These are phyloP conservation scores for Saturnispora diversa DNA, from an alignment of 805 yeast genomes.

Conservation along the genomic window DNA sequence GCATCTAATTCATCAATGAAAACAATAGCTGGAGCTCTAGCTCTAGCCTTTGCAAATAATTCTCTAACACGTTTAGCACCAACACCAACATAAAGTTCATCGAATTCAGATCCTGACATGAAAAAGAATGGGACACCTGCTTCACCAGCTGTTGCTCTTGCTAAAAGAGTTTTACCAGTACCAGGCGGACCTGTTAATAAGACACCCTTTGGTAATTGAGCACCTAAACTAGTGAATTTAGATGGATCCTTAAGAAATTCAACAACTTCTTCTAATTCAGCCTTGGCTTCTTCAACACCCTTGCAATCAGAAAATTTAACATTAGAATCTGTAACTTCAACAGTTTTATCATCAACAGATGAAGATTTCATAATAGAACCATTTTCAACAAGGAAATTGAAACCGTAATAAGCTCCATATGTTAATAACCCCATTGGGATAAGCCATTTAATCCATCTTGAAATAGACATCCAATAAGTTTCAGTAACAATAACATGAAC, in stretches of 20 bases:
- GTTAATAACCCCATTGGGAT: conserved; percentile 72
- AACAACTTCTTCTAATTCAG: conserved; percentile 96
- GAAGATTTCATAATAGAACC: conserved; percentile 71
- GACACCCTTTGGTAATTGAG: conserved; percentile 95
- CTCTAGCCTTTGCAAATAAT: conserved; percentile 84
- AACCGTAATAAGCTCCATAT: conserved; percentile 73
- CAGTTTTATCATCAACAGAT: conserved; percentile 67
- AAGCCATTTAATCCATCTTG: conserved; percentile 86
- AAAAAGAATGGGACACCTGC: conserved; percentile 98
- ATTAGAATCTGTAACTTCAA: conserved; percentile 76
- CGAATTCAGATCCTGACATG: conserved; percentile 98
- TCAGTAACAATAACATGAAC: conserved; percentile 91
- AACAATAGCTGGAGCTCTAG: conserved; percentile 92
- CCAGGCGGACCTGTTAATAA: conserved; percentile 98
- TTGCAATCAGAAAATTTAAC: conserved; percentile 89
- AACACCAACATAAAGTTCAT: conserved; percentile 96
- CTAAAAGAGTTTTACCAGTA: conserved; percentile 94
- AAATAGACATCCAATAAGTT: conserved; percentile 63
- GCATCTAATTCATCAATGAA: conserved; percentile 98
- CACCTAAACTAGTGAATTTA: conserved; percentile 93
- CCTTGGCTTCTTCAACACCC: conserved; percentile 98
- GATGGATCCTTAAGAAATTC: conserved; percentile 95
- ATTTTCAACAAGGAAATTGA: conserved; percentile 72
- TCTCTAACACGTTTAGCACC: conserved; percentile 98
- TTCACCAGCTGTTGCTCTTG: conserved; percentile 98